These are phyloP conservation scores for Cyberlindnera lachancei DNA, from an alignment of 805 yeast genomes.

Conservation along the genomic window DNA sequence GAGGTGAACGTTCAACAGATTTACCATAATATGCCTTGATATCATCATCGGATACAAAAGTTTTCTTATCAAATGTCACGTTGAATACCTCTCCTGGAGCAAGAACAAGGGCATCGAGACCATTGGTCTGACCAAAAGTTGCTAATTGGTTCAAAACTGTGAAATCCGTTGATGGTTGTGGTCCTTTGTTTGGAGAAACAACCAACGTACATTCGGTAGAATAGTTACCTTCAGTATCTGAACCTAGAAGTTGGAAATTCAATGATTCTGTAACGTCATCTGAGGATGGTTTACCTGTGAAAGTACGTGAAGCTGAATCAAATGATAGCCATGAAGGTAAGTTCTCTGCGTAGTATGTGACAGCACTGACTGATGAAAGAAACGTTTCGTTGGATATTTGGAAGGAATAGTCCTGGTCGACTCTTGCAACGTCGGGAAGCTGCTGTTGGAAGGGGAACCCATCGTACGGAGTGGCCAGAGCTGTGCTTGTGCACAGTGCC, in stretches of 20 bases:
- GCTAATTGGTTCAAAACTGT: constrained; percentile 47
- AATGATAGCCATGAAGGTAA: constrained; percentile 78
- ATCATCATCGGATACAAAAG: constrained; percentile 48
- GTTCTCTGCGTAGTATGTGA: constrained; percentile 47
- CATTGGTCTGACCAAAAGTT: constrained; percentile 68
- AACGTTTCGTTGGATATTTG: constrained; percentile 67
- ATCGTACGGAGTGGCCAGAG: constrained; percentile 40
- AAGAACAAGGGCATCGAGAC: constrained; percentile 64
- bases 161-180: constrained; percentile 36
- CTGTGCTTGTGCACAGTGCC: constrained; percentile 1
- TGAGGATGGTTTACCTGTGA: constrained; percentile 59
- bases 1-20: constrained; percentile 73
- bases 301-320: constrained; percentile 49
- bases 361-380: constrained; percentile 33
- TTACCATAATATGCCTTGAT: constrained; percentile 73
- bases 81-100: constrained; percentile 61
- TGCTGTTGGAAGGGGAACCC: constrained; percentile 81
- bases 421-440: constrained; percentile 81
- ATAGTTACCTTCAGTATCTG: constrained; percentile 50
- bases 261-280: constrained; percentile 38
- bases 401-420: constrained; percentile 53
- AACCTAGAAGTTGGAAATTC: constrained; percentile 57
- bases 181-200: constrained; percentile 51
- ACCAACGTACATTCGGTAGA: constrained; percentile 49
- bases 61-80: constrained; percentile 52